Percentiles rank a stretch among this genome's conserved stretches.
Conservation (phyloP, 2,329 filamentous ascomycete genomes). For the Stagonosporopsis vannaccii region DNA sequence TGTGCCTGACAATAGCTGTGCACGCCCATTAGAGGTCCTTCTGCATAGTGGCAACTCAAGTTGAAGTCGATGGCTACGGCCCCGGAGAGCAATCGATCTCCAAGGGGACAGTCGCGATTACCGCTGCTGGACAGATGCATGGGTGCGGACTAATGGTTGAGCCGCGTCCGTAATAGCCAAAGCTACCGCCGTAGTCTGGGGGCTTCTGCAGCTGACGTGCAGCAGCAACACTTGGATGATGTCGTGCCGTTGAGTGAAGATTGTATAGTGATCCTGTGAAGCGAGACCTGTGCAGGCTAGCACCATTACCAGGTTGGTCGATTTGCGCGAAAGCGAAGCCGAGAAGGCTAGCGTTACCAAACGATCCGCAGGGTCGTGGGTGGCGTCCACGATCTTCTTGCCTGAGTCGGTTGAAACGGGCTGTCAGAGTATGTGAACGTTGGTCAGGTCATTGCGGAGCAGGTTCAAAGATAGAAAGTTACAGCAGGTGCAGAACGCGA, state of each 20-base stretch:
- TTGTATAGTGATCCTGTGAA: background rate
- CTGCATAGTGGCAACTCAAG: background rate
- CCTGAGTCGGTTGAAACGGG: slow-evolving; percentile 3
- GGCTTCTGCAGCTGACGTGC: slow-evolving; percentile 15
- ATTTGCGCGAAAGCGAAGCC: background rate
- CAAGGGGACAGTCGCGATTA: background rate
- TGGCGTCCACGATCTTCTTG: background rate
- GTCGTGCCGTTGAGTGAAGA: background rate
- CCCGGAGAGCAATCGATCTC: background rate
- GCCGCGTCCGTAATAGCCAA: slow-evolving; percentile 3
- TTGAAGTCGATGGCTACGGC: too few relatives aligned
- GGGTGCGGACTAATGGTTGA: slow-evolving; percentile 3
- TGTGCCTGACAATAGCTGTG: background rate
- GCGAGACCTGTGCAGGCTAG: slow-evolving; percentile 4
- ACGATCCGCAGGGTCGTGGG: background rate
- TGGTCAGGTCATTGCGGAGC: background rate
- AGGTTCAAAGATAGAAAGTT: background rate
- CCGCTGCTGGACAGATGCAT: background rate
- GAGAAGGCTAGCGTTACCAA: background rate
- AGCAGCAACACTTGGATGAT: slow-evolving; percentile 8
- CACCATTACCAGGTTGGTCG: background rate
- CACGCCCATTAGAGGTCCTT: background rate
- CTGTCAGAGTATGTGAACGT: background rate
- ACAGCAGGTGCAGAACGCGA: background rate
- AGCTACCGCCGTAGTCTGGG: slow-evolving; percentile 10